Evolutionary conservation across 2,329 filamentous ascomycete species (phyloP), one percentile per base, ranked within the genome.

Genomic region (Trichoderma sp.): DNA sequence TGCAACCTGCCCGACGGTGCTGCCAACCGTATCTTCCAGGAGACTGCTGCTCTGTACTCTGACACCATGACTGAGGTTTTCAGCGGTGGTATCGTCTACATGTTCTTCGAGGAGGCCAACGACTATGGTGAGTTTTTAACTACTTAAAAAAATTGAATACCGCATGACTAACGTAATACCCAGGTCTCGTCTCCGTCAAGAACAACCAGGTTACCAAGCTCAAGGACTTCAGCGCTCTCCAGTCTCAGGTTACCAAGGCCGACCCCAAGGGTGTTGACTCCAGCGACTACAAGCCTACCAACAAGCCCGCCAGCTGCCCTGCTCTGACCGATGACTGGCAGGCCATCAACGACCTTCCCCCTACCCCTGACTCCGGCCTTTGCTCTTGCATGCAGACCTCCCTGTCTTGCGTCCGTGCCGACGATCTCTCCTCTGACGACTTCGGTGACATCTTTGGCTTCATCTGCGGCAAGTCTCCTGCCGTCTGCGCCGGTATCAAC

Each of bases 1-100:
- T 99, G 96, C 91, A 98, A 97, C 85, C 86, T 85, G 83, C 80
- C 83, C 57, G 78, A 81, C 71, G 88, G 88, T 70, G 85, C 86
- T 39, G 86, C 87, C 57, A 90, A 88, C 73, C 93, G 96, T 83
- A 86, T 88, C 73, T 99, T 97, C 84, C 89, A 92, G 73, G 97
- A 99, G 82, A 95, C 97, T 57, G 86, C 84, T 58, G 91, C 92
- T 69, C 89, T 99, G 11, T 99, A 93, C 84, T 90, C 91, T 68
- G 80, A 86, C 73, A 80, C 94, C 73, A 99, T 99, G 96, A 92
- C 90, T 32, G 82, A 83, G 11, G 93, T 97, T 79, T 96, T 96
- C 90, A 97, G 93, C 71, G 96, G 96, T 77, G 96, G 95, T 83
- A 97, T 99, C 76, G 94, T 98, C 81, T 99, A 98, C 89, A 97